Evolutionary conservation across 2,329 filamentous ascomycete genomes (phyloP), one percentile per base, ranked within the genome.

Genomic region (Pseudogymnoascus sp.): DNA sequence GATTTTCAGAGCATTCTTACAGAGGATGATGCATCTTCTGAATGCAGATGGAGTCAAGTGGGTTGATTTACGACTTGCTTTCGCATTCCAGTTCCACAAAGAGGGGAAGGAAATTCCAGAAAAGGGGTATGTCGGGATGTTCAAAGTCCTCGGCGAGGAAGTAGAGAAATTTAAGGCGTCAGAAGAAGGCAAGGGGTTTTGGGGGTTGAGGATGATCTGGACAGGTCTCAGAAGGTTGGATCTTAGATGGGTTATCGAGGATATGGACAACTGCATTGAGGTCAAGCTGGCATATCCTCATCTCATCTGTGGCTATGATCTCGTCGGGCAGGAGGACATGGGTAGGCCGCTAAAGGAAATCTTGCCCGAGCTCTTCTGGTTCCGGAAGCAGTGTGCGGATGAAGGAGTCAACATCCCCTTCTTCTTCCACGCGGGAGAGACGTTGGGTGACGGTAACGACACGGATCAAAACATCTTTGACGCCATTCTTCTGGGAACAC

Each of bases 371-470:
- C 79, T 98, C 0, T 93, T 97, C 76, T 97, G 92, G 92, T 97
- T 98, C 81, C 87, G 88, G 68, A 93, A 93, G 75, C 85, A 89
- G 70, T 97, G 92, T 74, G 84, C 85, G 0, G 82, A 90, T 72
- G 88, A 92, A 71, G 85, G 84, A 2, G 84, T 97, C 39, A 85
- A 92, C 61, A 86, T 99, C 8, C 93, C 93, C 0, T 96, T 97
- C 79, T 96, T 96, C 80, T 96, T 98, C 79, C 93, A 97, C 75
- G 93, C 93, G 0, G 93, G 93, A 68, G 93, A 97, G 77, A 91
- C 87, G 36, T 84, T 96, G 0, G 92, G 91, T 14, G 86, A 90
- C 66, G 92, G 92, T 28, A 87, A 86, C 69, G 81, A 80, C 19
- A 88, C 89, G 0, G 93, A 97, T 71, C 71, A 78, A 66, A 97